Conservation (phyloP, 78 protist genomes). For the Pigoraptor vietnamica region DNA sequence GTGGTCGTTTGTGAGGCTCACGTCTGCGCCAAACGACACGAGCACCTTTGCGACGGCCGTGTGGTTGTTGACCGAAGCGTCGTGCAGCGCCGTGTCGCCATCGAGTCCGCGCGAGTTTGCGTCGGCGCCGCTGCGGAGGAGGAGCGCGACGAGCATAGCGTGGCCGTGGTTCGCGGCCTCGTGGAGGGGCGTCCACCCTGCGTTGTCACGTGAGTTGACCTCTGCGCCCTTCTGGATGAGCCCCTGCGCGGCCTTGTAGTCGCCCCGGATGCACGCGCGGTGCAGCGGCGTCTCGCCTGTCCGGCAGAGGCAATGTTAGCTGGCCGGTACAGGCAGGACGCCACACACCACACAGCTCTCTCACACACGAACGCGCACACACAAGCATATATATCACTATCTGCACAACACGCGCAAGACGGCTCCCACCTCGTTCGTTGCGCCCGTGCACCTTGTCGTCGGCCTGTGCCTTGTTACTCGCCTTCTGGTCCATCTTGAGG, state of each 20-base stretch:
- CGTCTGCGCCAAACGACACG: constrained; percentile 39
- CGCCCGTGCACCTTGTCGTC: not conserved
- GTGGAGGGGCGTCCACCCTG: constrained; percentile 34
- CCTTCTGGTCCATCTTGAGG: not conserved
- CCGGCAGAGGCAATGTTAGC: not conserved
- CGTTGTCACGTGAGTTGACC: constrained; percentile 14
- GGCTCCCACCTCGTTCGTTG: not conserved
- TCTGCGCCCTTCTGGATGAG: constrained; percentile 21
- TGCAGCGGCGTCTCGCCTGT: constrained; percentile 16
- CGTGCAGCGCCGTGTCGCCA: constrained; percentile 57
- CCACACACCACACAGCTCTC: not conserved
- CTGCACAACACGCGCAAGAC: not conserved
- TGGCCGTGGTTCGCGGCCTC: constrained; percentile 29
- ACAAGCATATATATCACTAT: not conserved
- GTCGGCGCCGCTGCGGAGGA: constrained; percentile 8
- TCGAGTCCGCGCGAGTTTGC: not conserved
- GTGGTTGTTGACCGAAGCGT: constrained; percentile 59
- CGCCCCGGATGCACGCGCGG: not conserved
- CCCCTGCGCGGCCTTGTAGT: not conserved
- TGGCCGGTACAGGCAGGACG: too few relatives aligned
- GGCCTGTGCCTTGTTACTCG: not conserved
- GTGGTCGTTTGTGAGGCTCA: not conserved
- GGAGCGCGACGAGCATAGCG: not conserved
- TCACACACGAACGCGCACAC: not conserved
- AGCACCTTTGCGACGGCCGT: constrained; percentile 35